Evolutionary conservation across 2,329 filamentous ascomycete genomes (phyloP), one percentile per base, ranked within the genome.

Genomic region (Ceratocystis huliohia): DNA sequence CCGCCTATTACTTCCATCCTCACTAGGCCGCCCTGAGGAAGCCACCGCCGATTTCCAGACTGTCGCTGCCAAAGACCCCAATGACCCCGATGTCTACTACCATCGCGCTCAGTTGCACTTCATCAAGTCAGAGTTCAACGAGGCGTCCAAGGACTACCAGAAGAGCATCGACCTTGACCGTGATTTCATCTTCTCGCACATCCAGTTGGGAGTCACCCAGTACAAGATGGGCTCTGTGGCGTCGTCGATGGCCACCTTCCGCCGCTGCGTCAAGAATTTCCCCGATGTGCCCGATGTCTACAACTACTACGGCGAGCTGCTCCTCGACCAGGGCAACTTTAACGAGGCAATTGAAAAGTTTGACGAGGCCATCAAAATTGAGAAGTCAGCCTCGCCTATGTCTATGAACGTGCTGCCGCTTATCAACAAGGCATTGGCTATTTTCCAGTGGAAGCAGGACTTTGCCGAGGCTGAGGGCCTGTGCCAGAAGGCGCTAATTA

Each of bases 191-290:
- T 99, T 96, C 83, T 97, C 93, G 6, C 94, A 99, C 79, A 99
- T 99, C 73, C 94, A 99, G 78, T 89, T 99, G 56, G 94, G 94
- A 76, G 94, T 99, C 64, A 99, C 94, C 63, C 94, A 99, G 78
- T 99, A 99, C 82, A 99, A 99, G 86, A 95, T 97, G 88, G 94
- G 94, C 71, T 96, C 91, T 37, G 89, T 99, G 67, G 94, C 94
- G 6, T 96, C 92, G 7, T 96, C 92, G 61, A 97, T 97, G 91
- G 93, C 94, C 45, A 99, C 94, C 5, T 97, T 99, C 86, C 86
- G 93, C 72, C 84, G 92, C 70, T 96, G 91, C 77, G 92, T 96
- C 76, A 99, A 97, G 87, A 96, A 96, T 79, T 99, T 99, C 74
- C 89, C 91, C 73, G 89, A 93, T 74, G 90, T 96, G 10, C 92